Evolutionary conservation across 2,329 filamentous ascomycete species (phyloP).

Genomic region (Falciphora oryzae): DNA sequence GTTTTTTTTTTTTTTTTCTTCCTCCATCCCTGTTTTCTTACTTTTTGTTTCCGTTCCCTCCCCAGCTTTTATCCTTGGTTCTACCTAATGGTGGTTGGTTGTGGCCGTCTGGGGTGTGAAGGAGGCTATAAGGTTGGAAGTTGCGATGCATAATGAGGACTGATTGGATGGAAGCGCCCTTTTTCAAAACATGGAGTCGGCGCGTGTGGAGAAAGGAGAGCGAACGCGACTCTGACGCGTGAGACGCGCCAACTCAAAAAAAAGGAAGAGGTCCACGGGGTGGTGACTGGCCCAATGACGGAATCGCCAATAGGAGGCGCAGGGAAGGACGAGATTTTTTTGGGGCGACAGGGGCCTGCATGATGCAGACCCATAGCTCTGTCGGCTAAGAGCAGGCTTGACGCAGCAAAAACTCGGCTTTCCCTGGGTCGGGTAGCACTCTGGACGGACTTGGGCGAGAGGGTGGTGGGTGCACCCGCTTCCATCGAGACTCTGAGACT

Average conservation of each 20-base stretch:
- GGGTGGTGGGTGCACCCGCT: background rate
- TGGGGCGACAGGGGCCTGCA: background rate
- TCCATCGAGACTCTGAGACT: conserved; percentile 1
- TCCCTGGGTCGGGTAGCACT: background rate
- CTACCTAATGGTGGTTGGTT: background rate
- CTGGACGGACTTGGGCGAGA: background rate
- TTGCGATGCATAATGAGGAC: too few species aligned
- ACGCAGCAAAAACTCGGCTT: background rate
- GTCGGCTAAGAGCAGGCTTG: background rate
- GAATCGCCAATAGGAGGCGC: conserved; percentile 1
- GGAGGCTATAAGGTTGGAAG: too few species aligned
- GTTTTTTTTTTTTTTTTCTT: background rate
- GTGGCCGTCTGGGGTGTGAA: background rate
- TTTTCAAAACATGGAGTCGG: background rate
- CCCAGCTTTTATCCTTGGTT: background rate
- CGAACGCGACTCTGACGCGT: background rate
- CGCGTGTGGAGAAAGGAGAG: background rate
- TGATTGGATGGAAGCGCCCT: background rate
- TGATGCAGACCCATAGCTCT: background rate
- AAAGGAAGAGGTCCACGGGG: background rate
- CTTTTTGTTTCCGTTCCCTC: background rate
- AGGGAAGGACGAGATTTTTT: background rate
- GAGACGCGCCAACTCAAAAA: background rate
- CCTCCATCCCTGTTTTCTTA: background rate
- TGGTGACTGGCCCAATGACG: background rate